Evolutionary conservation across 345 rosid species (phyloP).

Genomic region (Murraya paniculata): DNA sequence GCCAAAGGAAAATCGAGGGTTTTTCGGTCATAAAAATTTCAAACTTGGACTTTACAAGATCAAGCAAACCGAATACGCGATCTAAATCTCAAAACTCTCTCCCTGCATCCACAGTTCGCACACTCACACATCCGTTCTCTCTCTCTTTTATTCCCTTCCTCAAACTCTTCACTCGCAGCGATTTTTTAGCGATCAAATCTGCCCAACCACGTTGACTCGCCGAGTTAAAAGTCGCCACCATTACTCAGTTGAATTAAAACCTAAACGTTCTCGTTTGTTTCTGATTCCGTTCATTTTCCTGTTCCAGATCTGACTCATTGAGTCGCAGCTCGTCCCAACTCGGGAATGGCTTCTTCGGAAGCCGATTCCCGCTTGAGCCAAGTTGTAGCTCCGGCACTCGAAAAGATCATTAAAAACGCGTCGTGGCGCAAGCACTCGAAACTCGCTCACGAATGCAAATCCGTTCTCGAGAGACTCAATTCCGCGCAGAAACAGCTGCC

Average conservation of each 20-base stretch:
- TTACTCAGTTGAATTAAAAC: neutral
- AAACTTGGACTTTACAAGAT: constrained; percentile 21
- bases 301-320: constrained; percentile 42
- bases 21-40: constrained; percentile 19
- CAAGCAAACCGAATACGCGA: constrained; percentile 27
- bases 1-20: constrained; percentile 10
- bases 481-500: constrained; percentile 38
- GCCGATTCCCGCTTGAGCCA: constrained; percentile 93
- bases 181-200: neutral
- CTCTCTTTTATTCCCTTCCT: neutral
- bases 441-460: constrained; percentile 91
- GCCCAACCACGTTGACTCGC: neutral
- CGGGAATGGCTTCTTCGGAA: constrained; percentile 99
- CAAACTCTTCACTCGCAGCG: neutral
- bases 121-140: neutral
- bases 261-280: neutral
- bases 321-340: constrained; percentile 32
- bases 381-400: constrained; percentile 74
- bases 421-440: constrained; percentile 99
- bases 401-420: constrained; percentile 84
- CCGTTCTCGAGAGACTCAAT: constrained; percentile 66
- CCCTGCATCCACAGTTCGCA: neutral
- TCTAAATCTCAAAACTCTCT: constrained; percentile 35
- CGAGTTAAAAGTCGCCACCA: constrained; percentile 13
- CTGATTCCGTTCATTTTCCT: constrained; percentile 7